These are phyloP conservation scores for Phyllostachys edulis DNA, from an alignment of 176 grass and related monocot species.

Conservation along the genomic window DNA sequence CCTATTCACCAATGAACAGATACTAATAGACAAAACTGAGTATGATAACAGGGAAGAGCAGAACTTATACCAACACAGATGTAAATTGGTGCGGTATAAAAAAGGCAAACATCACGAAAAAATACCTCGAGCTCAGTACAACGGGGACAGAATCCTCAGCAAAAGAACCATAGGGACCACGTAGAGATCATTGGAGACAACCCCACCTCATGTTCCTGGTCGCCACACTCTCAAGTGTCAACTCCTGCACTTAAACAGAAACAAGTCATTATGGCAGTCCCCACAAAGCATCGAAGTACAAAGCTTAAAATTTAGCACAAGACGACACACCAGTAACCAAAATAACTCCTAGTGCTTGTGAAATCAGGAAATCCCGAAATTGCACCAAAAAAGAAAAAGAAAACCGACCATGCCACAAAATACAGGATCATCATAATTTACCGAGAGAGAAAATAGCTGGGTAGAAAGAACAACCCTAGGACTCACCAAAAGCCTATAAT, in stretches of 20 bases:
- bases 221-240: neutral
- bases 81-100: neutral
- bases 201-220: neutral
- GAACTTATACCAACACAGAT: neutral
- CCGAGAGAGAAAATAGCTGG: neutral
- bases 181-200: constrained; percentile 16
- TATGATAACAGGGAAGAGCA: neutral
- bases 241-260: constrained; percentile 23
- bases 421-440: neutral
- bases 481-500: neutral
- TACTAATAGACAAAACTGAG: neutral
- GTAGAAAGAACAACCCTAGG: neutral
- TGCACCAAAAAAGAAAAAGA: neutral
- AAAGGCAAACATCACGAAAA: neutral
- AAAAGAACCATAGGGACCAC: neutral
- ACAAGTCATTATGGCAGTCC: constrained; percentile 11
- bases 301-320: neutral
- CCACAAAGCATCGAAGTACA: constrained; percentile 34
- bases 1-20: neutral
- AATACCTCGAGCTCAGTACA: neutral
- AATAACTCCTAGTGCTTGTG: neutral
- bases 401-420: neutral
- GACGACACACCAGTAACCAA: neutral
- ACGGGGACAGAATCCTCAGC: neutral
- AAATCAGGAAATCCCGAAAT: neutral